Conservation (phyloP, 176 grass and related monocot genomes). For the Cenchrus americanus region DNA sequence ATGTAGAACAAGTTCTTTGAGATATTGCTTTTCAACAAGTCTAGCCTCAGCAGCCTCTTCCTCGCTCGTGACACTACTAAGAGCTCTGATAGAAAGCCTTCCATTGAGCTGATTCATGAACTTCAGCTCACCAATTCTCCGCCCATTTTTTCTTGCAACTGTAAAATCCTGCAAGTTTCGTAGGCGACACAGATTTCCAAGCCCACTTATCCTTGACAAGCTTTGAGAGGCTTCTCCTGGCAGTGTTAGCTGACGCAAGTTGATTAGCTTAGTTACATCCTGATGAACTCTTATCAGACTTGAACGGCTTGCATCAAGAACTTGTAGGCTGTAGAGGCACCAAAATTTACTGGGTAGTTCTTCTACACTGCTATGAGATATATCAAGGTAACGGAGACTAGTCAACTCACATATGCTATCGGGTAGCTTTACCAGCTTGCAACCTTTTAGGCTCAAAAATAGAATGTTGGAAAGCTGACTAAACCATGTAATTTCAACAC, state of each 20-base stretch:
- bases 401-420: slow-evolving; percentile 33
- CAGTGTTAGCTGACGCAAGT: not conserved
- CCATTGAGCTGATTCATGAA: slow-evolving; percentile 45
- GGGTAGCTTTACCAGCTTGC: slow-evolving; percentile 15
- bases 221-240: not conserved
- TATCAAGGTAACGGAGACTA: slow-evolving; percentile 39
- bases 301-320: not conserved
- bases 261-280: not conserved
- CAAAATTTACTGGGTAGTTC: slow-evolving; percentile 8
- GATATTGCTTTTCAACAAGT: slow-evolving; percentile 42
- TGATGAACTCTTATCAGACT: not conserved
- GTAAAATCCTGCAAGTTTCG: slow-evolving; percentile 22
- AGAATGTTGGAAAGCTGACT: slow-evolving; percentile 14
- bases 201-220: slow-evolving; percentile 29
- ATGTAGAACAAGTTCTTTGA: slow-evolving; percentile 21
- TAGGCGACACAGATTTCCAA: slow-evolving; percentile 52
- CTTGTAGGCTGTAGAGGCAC: slow-evolving; percentile 34
- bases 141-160: slow-evolving; percentile 26
- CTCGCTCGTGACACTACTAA: not conserved
- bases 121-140: slow-evolving; percentile 39
- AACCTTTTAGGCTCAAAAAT: slow-evolving; percentile 12
- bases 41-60: slow-evolving; percentile 44
- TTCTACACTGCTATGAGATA: not conserved
- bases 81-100: slow-evolving; percentile 6
- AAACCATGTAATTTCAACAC: not conserved